These are phyloP conservation scores for Vigna radiata DNA, from an alignment of 306 rosid genomes.

Conservation along the genomic window DNA sequence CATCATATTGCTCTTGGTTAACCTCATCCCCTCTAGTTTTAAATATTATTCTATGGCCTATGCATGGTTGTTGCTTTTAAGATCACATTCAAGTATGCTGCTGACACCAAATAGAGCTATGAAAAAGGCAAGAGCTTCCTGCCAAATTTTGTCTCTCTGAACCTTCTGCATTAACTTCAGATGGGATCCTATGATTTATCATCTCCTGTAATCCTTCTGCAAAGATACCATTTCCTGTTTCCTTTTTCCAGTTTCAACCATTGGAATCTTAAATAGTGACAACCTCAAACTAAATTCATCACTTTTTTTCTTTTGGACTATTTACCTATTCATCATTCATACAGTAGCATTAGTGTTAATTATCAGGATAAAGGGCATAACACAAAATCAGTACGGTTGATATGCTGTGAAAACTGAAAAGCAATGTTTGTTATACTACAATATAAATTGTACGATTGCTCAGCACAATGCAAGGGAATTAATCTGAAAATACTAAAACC, in stretches of 20 bases:
- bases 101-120: constrained; percentile 13
- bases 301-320: background rate
- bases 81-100: constrained; percentile 32
- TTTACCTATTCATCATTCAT: background rate
- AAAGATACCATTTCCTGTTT: constrained; percentile 16
- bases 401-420: background rate
- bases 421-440: background rate
- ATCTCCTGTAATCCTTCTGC: background rate
- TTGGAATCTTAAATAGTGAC: constrained; percentile 39
- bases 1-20: background rate
- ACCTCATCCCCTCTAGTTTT: constrained; percentile 20
- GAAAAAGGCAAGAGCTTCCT: constrained; percentile 30
- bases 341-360: background rate
- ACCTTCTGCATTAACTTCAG: constrained; percentile 24
- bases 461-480: background rate
- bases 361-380: background rate
- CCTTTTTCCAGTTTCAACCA: constrained; percentile 24
- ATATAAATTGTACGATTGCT: background rate
- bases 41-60: constrained; percentile 39
- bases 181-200: constrained; percentile 39
- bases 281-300: background rate
- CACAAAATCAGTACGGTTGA: background rate
- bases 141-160: constrained; percentile 20
- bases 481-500: constrained; percentile 12
- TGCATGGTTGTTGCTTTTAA: constrained; percentile 40